Evolutionary conservation across 2,329 filamentous ascomycete genomes (phyloP), one percentile per base, ranked within the genome.

Genomic region (Mycosphaerella sp.): DNA sequence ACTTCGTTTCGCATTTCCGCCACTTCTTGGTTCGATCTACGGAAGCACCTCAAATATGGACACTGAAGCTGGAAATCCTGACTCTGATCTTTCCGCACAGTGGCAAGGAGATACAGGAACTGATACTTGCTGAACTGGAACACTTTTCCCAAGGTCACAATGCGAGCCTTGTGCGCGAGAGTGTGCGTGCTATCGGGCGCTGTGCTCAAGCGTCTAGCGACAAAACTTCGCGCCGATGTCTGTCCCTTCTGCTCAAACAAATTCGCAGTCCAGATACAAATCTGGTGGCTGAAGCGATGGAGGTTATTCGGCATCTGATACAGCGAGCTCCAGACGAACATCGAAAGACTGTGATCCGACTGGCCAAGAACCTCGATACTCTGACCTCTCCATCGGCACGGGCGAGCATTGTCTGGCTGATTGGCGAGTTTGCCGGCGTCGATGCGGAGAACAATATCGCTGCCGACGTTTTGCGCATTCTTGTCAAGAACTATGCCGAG

Each of bases 381-480:
- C 88, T 90, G 1, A 89, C 87, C 0, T 91, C 93, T 57, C 84
- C 93, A 1, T 86, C 90, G 57, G 93, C 93, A 3, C 81, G 93
- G 61, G 93, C 93, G 2, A 95, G 89, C 47, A 96, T 98, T 59
- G 87, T 98, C 63, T 98, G 93, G 93, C 81, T 98, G 0, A 91
- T 97, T 0, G 93, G 93, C 44, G 93, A 98, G 70, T 97, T 95
- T 64, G 83, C 92, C 0, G 89, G 89, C 0, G 83, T 89, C 53
- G 81, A 85, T 34, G 49, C 58, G 8, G 85, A 91, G 56, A 85
- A 93, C 67, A 95, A 95, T 64, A 92, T 98, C 57, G 93, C 93
- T 0, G 85, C 92, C 0, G 93, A 98, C 66, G 90, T 97, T 6
- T 75, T 97, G 34, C 83, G 93, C 6, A 92, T 97, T 42, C 74